Evolutionary conservation across 352 stramenopile genomes (phyloP), one percentile per base, ranked within the genome.

Genomic region (Aphanomyces stellatus): DNA sequence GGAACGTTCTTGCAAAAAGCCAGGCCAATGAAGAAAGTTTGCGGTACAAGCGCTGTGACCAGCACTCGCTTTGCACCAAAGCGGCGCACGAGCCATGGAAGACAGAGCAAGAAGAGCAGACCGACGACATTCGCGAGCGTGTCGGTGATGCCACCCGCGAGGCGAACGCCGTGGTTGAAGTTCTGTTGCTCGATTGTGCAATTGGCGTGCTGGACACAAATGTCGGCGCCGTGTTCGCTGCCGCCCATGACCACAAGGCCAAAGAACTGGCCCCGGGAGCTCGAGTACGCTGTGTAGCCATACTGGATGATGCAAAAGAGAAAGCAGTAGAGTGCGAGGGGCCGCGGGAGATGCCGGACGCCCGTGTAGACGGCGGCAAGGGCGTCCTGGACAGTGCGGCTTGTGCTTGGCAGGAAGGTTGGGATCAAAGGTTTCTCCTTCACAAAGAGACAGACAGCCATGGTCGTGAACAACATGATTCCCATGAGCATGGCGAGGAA

Each of bases 401-500:
- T 77, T 53, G 0, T 53, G 34, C n/a, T 83, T 59, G 27, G 69
- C 72, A 11, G 22, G 31, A 28, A 4, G 1, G 17, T n/a, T 15
- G 10, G 31, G 19, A 42, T 61, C 17, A 77, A 56, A 19, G 75
- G 73, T 1, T 72, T 71, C 25, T 90, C 83, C 37, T 75, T 80
- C 22, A 79, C 79, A 40, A 88, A 86, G 13, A 74, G 22, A 35
- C 81, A 92, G 13, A 90, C 78, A 24, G 65, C 60, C 10, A 76
- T 70, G 0, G 87, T 77, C 2, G 75, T 88, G 55, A 71, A 62
- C 15, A 88, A 25, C 78, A 93, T 89, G 4, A 81, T 80, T 13
- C 76, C 63, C 4, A 78, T 88, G 22, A 93, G 74, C 79, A 91
- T 89, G 13, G 72, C 76, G 13, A 91, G 73, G 66, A 91, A 90